Base-by-base conservation (phyloP, 495 filamentous ascomycete genomes). In the Hyaloscypha bicolor region DNA sequence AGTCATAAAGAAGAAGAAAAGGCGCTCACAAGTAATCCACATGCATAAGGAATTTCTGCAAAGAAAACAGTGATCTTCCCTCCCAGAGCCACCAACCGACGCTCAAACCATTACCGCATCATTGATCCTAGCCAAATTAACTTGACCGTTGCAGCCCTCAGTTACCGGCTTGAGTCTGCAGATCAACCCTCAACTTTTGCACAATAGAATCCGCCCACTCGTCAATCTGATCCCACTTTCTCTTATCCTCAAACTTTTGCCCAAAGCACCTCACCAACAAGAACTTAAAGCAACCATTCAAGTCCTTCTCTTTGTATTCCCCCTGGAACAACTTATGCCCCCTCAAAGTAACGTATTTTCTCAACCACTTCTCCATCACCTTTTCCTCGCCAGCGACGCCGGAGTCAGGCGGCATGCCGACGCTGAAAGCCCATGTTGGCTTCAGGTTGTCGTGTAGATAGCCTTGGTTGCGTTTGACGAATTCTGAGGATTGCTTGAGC, bases 391-490 rank as follows among this genome's bases (percentile, higher is more conserved):
- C 45, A 0, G 45, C 45, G 3, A 35, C 14, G 3, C 25, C 29
- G 19, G 30, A 55, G 3, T 14, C 19, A 11, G 60, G 60, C 21
- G 62, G 45, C 29, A 64, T 51, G 6, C 62, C 62, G 45, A 64
- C 62, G 51, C 62, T 64, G 48, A 64, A 64, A n/a, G 62, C 42
- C 45, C 45, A 64, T 32, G 51, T 55, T 33, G 42, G 45, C 31
- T 35, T 55, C 22, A 8, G 45, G 19, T 55, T 31, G 45, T 51
- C 29, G 19, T 64, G 21, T 9, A 64, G 51, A 19, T 14, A 55
- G n/a, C 16, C 16, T 2, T 22, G 16, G 25, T 4, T 64, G 19
- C 12, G 29, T 9, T 53, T 55, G 19, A 64, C 2, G 51, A 64
- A 64, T 12, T 0, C 22, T 33, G 14, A 19, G n/a, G 45, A 16